Evolutionary conservation across 192 early-diverging fungal species (phyloP).

Genomic region (Coemansia sp.): DNA sequence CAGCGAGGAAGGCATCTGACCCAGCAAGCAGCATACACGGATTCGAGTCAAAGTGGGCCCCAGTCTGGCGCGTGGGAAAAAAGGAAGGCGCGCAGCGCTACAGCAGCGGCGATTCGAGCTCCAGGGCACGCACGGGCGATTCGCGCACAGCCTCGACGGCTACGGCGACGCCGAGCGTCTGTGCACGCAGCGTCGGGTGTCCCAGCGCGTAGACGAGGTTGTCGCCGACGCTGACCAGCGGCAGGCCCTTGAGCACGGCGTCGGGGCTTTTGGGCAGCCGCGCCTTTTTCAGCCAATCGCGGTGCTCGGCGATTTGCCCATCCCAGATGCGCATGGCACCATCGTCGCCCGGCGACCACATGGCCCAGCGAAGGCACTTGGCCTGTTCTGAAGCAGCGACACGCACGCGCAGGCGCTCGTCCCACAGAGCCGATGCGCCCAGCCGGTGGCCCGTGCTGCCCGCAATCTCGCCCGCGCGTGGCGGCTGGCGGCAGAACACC

Average conservation of each 20-base stretch:
- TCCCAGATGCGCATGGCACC: slow-evolving; percentile 15
- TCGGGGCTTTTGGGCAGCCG: slow-evolving; percentile 2
- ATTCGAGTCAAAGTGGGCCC: too few relatives aligned
- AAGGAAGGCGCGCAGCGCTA: too few relatives aligned
- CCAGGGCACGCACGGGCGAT: slow-evolving; percentile 9
- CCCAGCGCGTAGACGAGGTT: slow-evolving; percentile 24
- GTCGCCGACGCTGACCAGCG: slow-evolving; percentile 16
- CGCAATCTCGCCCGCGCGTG: slow-evolving; percentile 20
- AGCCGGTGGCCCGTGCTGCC: not conserved
- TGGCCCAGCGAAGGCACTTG: too few relatives aligned
- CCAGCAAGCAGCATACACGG: too few relatives aligned
- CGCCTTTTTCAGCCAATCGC: slow-evolving; percentile 1
- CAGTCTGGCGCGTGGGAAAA: too few relatives aligned
- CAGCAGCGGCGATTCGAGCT: too few relatives aligned
- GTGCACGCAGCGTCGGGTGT: too few relatives aligned
- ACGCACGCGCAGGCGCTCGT: slow-evolving; percentile 25
- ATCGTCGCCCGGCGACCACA: slow-evolving; percentile 13
- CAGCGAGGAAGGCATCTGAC: too few relatives aligned
- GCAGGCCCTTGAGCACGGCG: slow-evolving; percentile 19
- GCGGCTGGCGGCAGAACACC: slow-evolving; percentile 39
- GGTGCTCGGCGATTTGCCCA: slow-evolving; percentile 13
- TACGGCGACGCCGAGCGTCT: too few relatives aligned
- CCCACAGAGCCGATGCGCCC: slow-evolving; percentile 26
- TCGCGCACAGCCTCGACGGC: too few relatives aligned
- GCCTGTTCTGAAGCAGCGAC: too few relatives aligned